phyloP scores from a whole-genome alignment of 83 land plant species.

The Diphasiastrum complanatum region DNA sequence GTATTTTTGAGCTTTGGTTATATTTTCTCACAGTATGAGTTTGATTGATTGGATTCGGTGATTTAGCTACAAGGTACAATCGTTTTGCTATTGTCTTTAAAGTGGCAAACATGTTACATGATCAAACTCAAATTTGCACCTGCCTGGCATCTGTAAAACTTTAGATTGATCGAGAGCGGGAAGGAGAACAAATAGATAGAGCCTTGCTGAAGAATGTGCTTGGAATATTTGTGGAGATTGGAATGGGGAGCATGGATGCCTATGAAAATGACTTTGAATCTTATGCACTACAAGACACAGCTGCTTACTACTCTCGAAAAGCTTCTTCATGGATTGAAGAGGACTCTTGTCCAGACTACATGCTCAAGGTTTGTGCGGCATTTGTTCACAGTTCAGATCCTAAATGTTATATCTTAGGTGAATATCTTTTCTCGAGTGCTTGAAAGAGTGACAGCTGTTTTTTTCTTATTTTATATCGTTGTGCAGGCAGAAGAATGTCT shows the following conservation, averaged over 20 bases:
- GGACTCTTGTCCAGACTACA: constrained; percentile 83
- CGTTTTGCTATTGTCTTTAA: too few species aligned
- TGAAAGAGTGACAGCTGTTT: too few species aligned
- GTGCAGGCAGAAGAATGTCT: constrained; percentile 85
- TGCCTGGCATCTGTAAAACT: too few species aligned
- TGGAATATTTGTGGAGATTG: constrained; percentile 80
- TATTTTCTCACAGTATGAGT: too few species aligned
- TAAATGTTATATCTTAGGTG: too few species aligned
- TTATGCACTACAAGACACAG: constrained; percentile 66
- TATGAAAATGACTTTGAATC: constrained; percentile 75
- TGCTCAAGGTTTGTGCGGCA: constrained; percentile 52
- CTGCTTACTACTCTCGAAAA: constrained; percentile 74
- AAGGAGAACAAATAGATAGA: constrained; percentile 89
- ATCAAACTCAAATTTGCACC: too few species aligned
- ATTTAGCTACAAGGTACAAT: too few species aligned
- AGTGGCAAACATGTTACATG: too few species aligned
- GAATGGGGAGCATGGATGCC: constrained; percentile 66
- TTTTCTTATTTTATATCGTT: too few species aligned
- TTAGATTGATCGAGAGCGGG: constrained; percentile 93
- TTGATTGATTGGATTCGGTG: too few species aligned
- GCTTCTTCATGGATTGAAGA: constrained; percentile 74
- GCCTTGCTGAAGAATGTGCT: constrained; percentile 81
- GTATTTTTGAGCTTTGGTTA: constrained; percentile 3
- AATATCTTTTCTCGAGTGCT: too few species aligned
- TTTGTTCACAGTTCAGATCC: background rate